Conservation (phyloP, 805 yeast genomes). For the Barnettozyma sp. region DNA sequence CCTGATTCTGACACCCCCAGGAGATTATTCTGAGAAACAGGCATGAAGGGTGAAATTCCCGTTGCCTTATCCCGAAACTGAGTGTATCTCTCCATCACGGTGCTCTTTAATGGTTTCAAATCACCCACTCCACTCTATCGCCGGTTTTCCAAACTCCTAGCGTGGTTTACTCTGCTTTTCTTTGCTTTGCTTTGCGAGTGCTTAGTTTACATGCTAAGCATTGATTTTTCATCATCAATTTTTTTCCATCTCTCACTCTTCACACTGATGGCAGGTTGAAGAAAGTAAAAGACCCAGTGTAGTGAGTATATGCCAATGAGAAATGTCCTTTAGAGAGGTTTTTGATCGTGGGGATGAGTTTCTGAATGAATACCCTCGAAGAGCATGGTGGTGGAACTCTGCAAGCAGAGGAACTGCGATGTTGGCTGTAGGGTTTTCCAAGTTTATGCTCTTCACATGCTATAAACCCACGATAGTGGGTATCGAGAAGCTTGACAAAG, state of each 20-base stretch:
- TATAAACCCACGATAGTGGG: constrained; percentile 61
- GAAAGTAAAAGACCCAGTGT: background rate
- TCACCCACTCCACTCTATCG: no score
- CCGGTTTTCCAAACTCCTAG: no score
- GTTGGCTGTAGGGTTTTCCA: constrained; percentile 57
- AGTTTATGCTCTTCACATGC: constrained; percentile 48
- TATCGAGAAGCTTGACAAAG: constrained; percentile 56
- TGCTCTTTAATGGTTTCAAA: no score
- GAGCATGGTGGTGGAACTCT: constrained; percentile 52
- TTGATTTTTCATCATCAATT: no score
- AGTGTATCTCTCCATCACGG: constrained; percentile 71
- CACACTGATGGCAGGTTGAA: no score
- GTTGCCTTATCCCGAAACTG: constrained; percentile 86
- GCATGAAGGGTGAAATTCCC: constrained; percentile 88
- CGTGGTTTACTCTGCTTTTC: no score
- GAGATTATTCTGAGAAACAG: constrained; percentile 32
- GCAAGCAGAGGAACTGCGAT: constrained; percentile 65
- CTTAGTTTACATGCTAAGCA: no score
- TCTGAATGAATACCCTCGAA: constrained; percentile 55
- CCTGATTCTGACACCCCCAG: constrained; percentile 11
- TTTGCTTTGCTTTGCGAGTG: no score
- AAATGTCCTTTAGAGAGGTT: constrained; percentile 66
- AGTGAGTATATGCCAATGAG: no score
- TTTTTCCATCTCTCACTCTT: no score
- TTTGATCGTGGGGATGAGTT: constrained; percentile 68